These are phyloP conservation scores for Solanum rostratum DNA, from an alignment of 257 asterid genomes.

Conservation along the genomic window DNA sequence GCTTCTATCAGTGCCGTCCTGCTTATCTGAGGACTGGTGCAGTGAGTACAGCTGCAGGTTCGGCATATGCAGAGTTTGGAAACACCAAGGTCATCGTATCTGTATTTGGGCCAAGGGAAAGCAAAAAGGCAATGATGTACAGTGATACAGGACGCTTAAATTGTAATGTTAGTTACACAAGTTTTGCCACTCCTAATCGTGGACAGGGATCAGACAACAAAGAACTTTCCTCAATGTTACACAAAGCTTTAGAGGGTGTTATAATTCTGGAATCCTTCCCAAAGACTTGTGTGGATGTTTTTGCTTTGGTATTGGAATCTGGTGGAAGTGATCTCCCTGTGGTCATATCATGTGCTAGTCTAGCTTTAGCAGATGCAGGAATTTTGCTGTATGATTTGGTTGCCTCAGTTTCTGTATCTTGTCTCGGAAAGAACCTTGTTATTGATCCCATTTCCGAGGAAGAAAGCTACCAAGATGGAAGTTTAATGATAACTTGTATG, in stretches of 20 bases:
- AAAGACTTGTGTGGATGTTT: constrained; percentile 93
- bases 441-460: constrained; percentile 84
- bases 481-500: constrained; percentile 70
- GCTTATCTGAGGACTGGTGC: constrained; percentile 90
- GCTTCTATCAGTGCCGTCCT: constrained; percentile 84
- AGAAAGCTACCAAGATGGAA: constrained; percentile 72
- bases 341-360: constrained; percentile 88
- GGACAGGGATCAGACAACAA: constrained; percentile 77
- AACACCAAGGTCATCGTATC: constrained; percentile 94
- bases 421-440: constrained; percentile 63
- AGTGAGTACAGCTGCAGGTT: constrained; percentile 89
- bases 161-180: constrained; percentile 74
- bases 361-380: constrained; percentile 98
- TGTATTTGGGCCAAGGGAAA: constrained; percentile 92
- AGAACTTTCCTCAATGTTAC: constrained; percentile 79
- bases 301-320: constrained; percentile 96
- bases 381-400: constrained; percentile 80
- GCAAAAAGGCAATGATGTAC: constrained; percentile 97
- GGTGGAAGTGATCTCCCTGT: constrained; percentile 98
- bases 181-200: constrained; percentile 63
- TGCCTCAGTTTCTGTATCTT: constrained; percentile 88
- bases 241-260: constrained; percentile 89
- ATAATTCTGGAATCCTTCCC: constrained; percentile 86
- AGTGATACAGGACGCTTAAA: constrained; percentile 81
- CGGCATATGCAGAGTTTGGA: constrained; percentile 97